A percentile compares a stretch with the other conserved stretches of the same genome.
Evolutionary conservation across 1,284 basidiomycete genomes (phyloP).

Genomic region (Puccinia coronata): DNA sequence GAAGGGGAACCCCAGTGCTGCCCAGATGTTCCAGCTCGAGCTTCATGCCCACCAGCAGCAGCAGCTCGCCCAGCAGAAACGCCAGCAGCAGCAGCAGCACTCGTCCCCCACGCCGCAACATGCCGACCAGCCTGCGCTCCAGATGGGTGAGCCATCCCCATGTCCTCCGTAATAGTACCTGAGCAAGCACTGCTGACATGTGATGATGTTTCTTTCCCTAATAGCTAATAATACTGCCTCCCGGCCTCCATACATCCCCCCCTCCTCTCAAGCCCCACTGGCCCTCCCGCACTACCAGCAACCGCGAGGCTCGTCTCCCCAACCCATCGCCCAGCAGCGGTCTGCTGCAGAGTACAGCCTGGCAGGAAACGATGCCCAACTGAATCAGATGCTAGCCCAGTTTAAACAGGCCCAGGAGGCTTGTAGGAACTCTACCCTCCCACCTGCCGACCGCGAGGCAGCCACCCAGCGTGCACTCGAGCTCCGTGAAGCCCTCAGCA

Average conservation of each 20-base stretch:
- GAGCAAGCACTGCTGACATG: not conserved
- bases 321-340: conserved; percentile 18
- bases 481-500: conserved; percentile 20
- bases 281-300: conserved; percentile 27
- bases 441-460: conserved; percentile 31
- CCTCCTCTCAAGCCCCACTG: conserved; percentile 23
- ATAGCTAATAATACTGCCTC: too few species aligned
- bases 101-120: conserved; percentile 22
- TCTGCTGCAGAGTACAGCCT: not conserved
- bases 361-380: conserved; percentile 1
- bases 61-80: conserved; percentile 35
- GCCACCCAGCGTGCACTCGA: conserved; percentile 17
- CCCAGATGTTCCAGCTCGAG: conserved; percentile 48
- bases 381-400: conserved; percentile 15
- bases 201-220: not conserved
- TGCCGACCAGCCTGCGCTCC: conserved; percentile 22
- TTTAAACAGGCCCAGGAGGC: conserved; percentile 36
- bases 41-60: conserved; percentile 38
- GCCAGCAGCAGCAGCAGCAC: conserved; percentile 21
- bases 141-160: conserved; percentile 24
- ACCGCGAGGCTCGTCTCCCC: not conserved
- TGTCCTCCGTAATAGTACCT: not conserved
- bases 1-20: conserved; percentile 24
- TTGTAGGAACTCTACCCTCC: conserved; percentile 11
- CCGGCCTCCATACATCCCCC: not conserved